A percentile compares a stretch with the other conserved stretches of the same genome.
These are phyloP conservation scores for Phytophthora pini DNA, from an alignment of 352 stramenopile species.

Conservation along the genomic window DNA sequence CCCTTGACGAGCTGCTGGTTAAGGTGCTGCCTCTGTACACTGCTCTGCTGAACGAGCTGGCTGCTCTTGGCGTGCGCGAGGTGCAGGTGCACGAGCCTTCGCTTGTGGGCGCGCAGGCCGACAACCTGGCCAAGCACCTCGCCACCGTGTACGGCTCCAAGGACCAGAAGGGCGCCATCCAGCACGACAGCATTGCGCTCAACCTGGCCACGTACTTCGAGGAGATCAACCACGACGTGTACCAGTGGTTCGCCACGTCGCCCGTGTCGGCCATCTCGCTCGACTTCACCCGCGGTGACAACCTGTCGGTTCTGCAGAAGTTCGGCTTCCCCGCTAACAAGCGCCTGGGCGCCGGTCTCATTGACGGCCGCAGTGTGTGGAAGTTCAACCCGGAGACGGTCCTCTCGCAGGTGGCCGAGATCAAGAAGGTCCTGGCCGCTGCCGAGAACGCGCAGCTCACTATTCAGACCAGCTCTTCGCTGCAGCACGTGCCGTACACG, in stretches of 20 bases:
- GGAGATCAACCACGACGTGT: conserved; percentile 87
- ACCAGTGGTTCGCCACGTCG: conserved; percentile 88
- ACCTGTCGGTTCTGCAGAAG: conserved; percentile 83
- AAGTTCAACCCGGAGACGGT: conserved; percentile 83
- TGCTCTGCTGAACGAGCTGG: conserved; percentile 75
- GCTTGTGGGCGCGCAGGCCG: conserved; percentile 79
- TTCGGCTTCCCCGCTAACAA: conserved; percentile 87
- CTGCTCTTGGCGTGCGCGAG: conserved; percentile 76
- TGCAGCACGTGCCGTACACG: conserved; percentile 93
- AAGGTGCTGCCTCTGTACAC: conserved; percentile 86
- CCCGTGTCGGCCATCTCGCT: conserved; percentile 86
- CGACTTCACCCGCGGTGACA: conserved; percentile 93
- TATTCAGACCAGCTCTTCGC: conserved; percentile 89
- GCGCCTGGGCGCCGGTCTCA: conserved; percentile 88
- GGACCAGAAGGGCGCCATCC: conserved; percentile 56
- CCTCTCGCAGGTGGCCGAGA: conserved; percentile 51
- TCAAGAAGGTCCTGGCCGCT: conserved; percentile 67
- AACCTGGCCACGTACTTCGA: conserved; percentile 92
- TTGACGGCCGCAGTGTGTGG: conserved; percentile 93
- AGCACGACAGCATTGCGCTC: conserved; percentile 65
- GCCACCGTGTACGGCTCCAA: conserved; percentile 74
- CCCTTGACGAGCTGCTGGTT: conserved; percentile 68
- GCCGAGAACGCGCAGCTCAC: conserved; percentile 60
- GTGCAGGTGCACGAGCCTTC: conserved; percentile 93
- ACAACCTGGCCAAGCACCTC: conserved; percentile 62